Base-by-base conservation (phyloP, 441 rosid species). In the Populus hybrid region DNA sequence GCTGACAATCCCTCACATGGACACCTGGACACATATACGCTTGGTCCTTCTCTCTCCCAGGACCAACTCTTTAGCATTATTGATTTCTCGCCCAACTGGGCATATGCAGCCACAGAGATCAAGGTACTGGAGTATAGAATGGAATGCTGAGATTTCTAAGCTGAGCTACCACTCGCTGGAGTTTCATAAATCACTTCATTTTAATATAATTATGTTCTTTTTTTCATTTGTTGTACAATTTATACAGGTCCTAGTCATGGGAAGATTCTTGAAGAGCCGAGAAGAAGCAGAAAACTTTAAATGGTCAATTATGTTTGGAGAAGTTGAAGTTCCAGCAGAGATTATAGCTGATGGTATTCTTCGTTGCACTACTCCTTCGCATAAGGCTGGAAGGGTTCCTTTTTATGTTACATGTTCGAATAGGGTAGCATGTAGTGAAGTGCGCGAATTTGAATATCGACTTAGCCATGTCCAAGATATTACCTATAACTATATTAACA, bases 271-370 rank as follows among this genome's bases (percentile, higher is more conserved):
- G 83, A 89, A 73, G 80, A 84, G 84, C 83, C 86, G 80, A 18
- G 87, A 87, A 78, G 94, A 91, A 79, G 87, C 88, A 80, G 76
- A 72, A 23, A 87, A 83, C 33, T 90, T 77, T 85, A 88, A 83
- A 53, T 94, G 98, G 99, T 94, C 98, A 77, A 93, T 98, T 74
- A 96, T 96, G 98, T 96, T 93, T 89, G 99, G 98, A 29, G 99
- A 94, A 86, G 91, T 93, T 76, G 98, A 94, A 84, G 99, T 96
- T 85, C 97, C 97, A 33, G 98, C 98, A 75, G 88, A 93, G 79
- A 81, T 94, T 80, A 77, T 94, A 81, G 95, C 89, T 4, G 96
- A 91, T 79, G 99, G 97, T 38, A 82, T 91, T 84, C 95, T 95
- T 78, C 86, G 89, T 77, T 95, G 99, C 81, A 83, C 78, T 79